These are phyloP conservation scores for Shiraia bambusicola DNA, from an alignment of 2,329 filamentous ascomycete genomes.

Conservation along the genomic window DNA sequence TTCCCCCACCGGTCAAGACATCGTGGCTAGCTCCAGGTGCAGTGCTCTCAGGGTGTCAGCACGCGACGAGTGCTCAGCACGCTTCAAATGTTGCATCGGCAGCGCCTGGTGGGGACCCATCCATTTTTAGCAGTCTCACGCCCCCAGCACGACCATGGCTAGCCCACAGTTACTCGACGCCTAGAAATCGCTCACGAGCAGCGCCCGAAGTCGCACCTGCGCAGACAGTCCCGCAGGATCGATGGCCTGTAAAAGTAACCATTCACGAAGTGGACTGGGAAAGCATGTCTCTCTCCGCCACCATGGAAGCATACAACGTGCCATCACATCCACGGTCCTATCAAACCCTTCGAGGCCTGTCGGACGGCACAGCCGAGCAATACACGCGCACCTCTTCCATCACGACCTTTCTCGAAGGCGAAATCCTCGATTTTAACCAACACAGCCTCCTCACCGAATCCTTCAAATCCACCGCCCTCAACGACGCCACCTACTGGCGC, in stretches of 20 bases:
- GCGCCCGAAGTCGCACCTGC: conserved; percentile 21
- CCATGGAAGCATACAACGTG: conserved; percentile 71
- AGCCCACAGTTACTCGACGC: conserved; percentile 33
- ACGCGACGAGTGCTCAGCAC: conserved; percentile 49
- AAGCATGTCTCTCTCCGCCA: conserved; percentile 64
- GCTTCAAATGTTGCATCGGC: conserved; percentile 3
- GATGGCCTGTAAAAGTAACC: conserved; percentile 68
- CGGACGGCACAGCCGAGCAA: conserved; percentile 8
- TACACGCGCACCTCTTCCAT: conserved; percentile 51
- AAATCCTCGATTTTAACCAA: conserved; percentile 63
- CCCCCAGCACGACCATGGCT: conserved; percentile 43
- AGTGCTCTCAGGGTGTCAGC: conserved; percentile 63
- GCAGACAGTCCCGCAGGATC: conserved; percentile 50
- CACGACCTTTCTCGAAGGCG: conserved; percentile 67
- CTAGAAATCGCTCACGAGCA: conserved; percentile 23
- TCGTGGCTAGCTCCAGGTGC: conserved; percentile 65
- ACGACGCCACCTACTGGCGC: conserved; percentile 53
- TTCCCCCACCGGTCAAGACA: conserved; percentile 55
- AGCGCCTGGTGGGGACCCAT: background rate
- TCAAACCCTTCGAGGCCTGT: conserved; percentile 27
- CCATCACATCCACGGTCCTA: conserved; percentile 49
- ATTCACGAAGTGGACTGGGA: conserved; percentile 63
- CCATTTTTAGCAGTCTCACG: conserved; percentile 24
- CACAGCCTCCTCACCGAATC: conserved; percentile 55
- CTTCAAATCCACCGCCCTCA: conserved; percentile 49